Percentiles rank a stretch among this genome's conserved stretches.
phyloP scores from a whole-genome alignment of 129 eudicot species.

The Flaveria brownii region DNA sequence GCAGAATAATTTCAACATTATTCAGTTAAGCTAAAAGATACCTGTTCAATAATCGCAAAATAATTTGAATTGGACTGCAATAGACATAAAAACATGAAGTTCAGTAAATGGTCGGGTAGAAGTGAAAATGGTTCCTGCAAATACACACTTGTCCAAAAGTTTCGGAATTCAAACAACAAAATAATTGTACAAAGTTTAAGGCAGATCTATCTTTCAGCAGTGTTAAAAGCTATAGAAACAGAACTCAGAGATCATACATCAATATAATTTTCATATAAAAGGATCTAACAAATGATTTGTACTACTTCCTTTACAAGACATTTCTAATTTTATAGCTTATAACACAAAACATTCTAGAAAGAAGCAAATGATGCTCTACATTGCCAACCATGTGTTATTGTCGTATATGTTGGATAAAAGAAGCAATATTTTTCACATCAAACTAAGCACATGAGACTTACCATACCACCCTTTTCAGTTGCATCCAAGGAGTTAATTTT shows the following conservation, averaged over 20 bases:
- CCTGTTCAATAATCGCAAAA: slow-evolving; percentile 99
- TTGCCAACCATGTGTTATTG: neutral
- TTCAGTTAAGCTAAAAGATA: slow-evolving; percentile 31
- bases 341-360: no score
- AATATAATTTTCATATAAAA: neutral
- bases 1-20: slow-evolving; percentile 9
- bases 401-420: neutral
- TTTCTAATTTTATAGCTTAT: no score
- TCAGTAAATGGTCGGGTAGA: slow-evolving; percentile 21
- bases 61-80: slow-evolving; percentile 99
- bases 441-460: neutral
- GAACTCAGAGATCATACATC: neutral
- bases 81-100: slow-evolving; percentile 12
- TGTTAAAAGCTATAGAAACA: neutral
- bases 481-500: neutral
- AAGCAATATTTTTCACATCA: slow-evolving; percentile 13
- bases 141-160: neutral
- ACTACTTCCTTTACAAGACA: neutral
- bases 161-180: neutral
- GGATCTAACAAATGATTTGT: no score
- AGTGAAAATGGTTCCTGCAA: neutral
- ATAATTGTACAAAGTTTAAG: neutral
- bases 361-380: neutral
- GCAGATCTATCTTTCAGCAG: neutral
- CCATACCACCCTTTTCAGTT: neutral